Evolutionary conservation across 352 stramenopile genomes (phyloP).

Genomic region (Thalassiosira sp.): DNA sequence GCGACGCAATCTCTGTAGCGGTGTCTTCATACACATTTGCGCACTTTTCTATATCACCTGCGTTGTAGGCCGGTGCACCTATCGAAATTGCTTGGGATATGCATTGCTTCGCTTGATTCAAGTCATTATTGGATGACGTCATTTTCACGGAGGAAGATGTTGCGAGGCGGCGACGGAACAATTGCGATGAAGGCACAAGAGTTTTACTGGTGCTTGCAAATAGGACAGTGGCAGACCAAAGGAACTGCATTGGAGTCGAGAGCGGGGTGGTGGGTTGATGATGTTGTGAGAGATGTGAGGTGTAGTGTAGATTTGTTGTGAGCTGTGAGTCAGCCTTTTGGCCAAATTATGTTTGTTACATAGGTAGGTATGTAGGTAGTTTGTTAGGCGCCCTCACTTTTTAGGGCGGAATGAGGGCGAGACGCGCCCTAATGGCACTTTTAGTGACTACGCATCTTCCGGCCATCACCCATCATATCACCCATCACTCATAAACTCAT

Average conservation of each 20-base stretch:
- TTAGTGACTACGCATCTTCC: too few species aligned
- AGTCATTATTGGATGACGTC: not conserved
- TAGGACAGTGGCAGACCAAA: not conserved
- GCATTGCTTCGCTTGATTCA: conserved; percentile 33
- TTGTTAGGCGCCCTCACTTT: too few species aligned
- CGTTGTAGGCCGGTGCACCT: conserved; percentile 57
- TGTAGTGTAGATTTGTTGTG: too few species aligned
- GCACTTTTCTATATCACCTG: conserved; percentile 49
- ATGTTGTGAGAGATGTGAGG: too few species aligned
- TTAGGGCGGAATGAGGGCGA: too few species aligned
- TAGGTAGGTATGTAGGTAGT: too few species aligned
- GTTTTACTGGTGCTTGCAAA: conserved; percentile 1
- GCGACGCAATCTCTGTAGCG: conserved; percentile 37
- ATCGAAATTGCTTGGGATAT: conserved; percentile 53
- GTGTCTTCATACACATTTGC: conserved; percentile 45
- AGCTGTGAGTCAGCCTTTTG: too few species aligned
- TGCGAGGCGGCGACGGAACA: not conserved
- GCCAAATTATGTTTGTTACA: too few species aligned
- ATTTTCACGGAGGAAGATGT: not conserved
- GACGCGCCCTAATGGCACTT: too few species aligned
- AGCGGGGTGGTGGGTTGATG: too few species aligned
- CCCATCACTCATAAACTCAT: too few species aligned
- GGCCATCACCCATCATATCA: too few species aligned
- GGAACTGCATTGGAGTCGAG: not conserved
- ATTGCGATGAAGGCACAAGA: not conserved